Conservation (phyloP, 331 rosid species). For the Phaseolus coccineus region DNA sequence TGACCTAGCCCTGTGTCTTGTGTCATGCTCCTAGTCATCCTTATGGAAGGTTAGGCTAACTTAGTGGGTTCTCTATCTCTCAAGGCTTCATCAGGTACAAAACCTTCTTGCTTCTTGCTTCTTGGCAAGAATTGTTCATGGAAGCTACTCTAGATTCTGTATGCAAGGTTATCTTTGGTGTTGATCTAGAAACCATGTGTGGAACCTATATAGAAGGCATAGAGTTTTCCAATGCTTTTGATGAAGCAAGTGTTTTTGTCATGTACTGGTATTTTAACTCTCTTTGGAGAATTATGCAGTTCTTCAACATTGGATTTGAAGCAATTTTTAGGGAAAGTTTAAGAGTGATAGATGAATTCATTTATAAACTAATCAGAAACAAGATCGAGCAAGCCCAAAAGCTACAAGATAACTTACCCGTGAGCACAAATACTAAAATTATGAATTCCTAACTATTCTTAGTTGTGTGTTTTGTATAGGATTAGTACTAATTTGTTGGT, state of each 20-base stretch:
- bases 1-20: too few relatives aligned
- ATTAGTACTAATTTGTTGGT: neutral
- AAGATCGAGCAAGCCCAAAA: slow-evolving; percentile 59
- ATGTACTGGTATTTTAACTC: slow-evolving; percentile 61
- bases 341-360: slow-evolving; percentile 55
- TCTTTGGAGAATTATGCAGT: slow-evolving; percentile 63
- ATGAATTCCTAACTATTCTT: neutral
- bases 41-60: too few relatives aligned
- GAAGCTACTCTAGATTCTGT: slow-evolving; percentile 73
- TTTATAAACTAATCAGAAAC: slow-evolving; percentile 56
- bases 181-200: slow-evolving; percentile 68
- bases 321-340: slow-evolving; percentile 51
- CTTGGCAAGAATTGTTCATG: slow-evolving; percentile 64
- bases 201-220: slow-evolving; percentile 73
- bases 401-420: slow-evolving; percentile 39
- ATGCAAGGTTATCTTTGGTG: slow-evolving; percentile 75
- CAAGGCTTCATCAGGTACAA: too few relatives aligned
- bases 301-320: slow-evolving; percentile 72
- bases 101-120: neutral
- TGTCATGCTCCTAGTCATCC: too few relatives aligned
- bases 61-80: too few relatives aligned
- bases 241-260: slow-evolving; percentile 62
- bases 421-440: slow-evolving; percentile 34
- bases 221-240: slow-evolving; percentile 65
- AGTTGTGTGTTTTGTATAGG: neutral